Evolutionary conservation across 2,329 filamentous ascomycete genomes (phyloP), one percentile per base, ranked within the genome.

Genomic region (Ophiostoma himal-ulmi): DNA sequence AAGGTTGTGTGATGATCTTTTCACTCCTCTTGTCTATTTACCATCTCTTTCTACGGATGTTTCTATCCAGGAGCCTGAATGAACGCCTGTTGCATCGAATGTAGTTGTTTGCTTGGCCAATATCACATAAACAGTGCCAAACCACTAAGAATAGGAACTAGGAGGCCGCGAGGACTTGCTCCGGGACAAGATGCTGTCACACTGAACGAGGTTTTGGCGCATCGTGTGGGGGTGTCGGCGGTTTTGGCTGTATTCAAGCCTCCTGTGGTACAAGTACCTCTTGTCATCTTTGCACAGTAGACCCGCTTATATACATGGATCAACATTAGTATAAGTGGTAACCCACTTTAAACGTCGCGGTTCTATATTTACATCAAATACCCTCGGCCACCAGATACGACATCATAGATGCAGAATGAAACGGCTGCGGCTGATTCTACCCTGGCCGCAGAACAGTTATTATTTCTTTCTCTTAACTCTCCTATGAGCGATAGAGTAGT

Each of bases 321-420:
- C 52, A 57, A 10, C n/a, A 22, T 13, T 57, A 57, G 52, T 57
- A 22, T 57, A 57, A 57, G 22, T 57, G 52, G 1, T 22, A 14
- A 26, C n/a, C 52, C 52, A 57, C 52, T 57, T 57, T 26, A 22
- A 26, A 57, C 52, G 52, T 57, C 52, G 52, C 52, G 52, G n/a
- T 57, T 57, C 52, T 57, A 57, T 57, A 57, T 57, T 57, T 57
- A 22, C 52, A 54, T 20, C 22, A 17, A 22, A 54, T 54, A n/a
- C 52, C 22, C 22, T 54, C 22, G 52, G 52, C 52, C 52, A 57
- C 52, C 52, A 26, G 52, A 57, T 57, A 26, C 52, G 52, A 57
- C 52, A 57, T 48, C 17, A 14, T 57, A 57, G 22, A 26, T 17
- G 52, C 52, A 57, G 22, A 48, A 48, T 48, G 44, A 48, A 48